These are phyloP conservation scores for Cudoniella acicularis DNA, from an alignment of 495 filamentous ascomycete genomes.

Conservation along the genomic window DNA sequence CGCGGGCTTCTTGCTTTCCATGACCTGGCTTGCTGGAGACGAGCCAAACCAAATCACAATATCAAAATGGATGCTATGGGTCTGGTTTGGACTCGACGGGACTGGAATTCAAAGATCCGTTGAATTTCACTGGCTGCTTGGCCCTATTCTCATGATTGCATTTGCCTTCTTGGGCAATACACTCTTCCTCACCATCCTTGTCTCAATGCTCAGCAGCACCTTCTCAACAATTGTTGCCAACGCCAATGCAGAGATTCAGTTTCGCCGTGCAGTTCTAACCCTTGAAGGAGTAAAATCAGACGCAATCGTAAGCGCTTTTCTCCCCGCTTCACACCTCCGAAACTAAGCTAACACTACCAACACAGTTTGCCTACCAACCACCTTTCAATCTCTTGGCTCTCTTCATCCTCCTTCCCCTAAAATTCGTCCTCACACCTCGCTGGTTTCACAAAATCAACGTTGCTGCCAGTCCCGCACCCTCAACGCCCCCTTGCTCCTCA, in stretches of 20 bases:
- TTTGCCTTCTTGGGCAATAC: slow-evolving; percentile 76
- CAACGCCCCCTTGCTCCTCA: slow-evolving; percentile 61
- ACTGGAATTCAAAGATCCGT: slow-evolving; percentile 64
- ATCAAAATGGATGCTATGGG: slow-evolving; percentile 77
- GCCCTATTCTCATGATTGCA: slow-evolving; percentile 64
- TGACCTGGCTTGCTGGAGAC: slow-evolving; percentile 57
- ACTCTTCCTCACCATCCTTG: slow-evolving; percentile 70
- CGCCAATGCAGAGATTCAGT: slow-evolving; percentile 66
- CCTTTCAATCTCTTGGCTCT: slow-evolving; percentile 71
- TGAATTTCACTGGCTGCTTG: slow-evolving; percentile 63
- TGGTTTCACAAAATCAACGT: slow-evolving; percentile 81
- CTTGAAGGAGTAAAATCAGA: slow-evolving; percentile 74
- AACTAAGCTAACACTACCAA: slow-evolving; percentile 36
- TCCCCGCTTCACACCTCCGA: not conserved
- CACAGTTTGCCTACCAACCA: slow-evolving; percentile 61
- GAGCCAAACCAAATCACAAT: slow-evolving; percentile 45
- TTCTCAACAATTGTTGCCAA: slow-evolving; percentile 63
- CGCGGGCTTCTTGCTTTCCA: slow-evolving; percentile 65
- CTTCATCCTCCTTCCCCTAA: slow-evolving; percentile 59
- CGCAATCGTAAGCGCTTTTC: slow-evolving; percentile 12
- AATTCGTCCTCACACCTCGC: slow-evolving; percentile 57
- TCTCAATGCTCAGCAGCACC: slow-evolving; percentile 71
- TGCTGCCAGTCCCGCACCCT: slow-evolving; percentile 54
- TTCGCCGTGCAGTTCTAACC: slow-evolving; percentile 66
- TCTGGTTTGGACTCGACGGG: slow-evolving; percentile 75